Percentiles rank a stretch among this genome's conserved stretches.
Evolutionary conservation across 495 filamentous ascomycete genomes (phyloP).

Genomic region (Penicillium pancosmium): DNA sequence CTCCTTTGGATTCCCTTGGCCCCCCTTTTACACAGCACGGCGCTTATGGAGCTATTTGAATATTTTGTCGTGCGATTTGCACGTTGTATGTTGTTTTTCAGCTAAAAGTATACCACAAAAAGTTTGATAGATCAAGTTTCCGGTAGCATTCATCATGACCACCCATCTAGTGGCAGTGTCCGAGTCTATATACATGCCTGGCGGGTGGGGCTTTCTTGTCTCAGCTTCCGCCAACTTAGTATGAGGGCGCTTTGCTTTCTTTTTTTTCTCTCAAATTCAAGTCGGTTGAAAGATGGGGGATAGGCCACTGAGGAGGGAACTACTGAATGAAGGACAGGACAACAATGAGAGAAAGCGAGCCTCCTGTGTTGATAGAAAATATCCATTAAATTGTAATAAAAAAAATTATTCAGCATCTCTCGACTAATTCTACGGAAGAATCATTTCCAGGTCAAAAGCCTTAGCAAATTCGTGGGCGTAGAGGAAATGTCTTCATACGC

Average conservation of each 20-base stretch:
- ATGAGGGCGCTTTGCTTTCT: neutral
- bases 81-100: conserved; percentile 18
- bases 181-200: neutral
- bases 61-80: conserved; percentile 15
- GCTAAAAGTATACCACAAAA: conserved; percentile 23
- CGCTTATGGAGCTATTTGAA: conserved; percentile 31
- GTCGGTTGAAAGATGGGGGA: too few relatives aligned
- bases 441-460: too few relatives aligned
- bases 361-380: too few relatives aligned
- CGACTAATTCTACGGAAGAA: too few relatives aligned
- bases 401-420: too few relatives aligned
- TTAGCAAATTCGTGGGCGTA: too few relatives aligned
- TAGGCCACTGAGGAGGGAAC: too few relatives aligned
- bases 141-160: neutral
- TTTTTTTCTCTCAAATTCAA: too few relatives aligned
- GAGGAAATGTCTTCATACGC: too few relatives aligned
- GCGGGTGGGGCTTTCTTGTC: neutral
- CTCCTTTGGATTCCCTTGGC: neutral
- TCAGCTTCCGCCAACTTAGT: neutral
- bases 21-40: conserved; percentile 31
- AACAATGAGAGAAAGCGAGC: too few relatives aligned
- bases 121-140: conserved; percentile 12
- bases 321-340: too few relatives aligned
- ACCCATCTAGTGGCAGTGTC: neutral
- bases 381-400: too few relatives aligned